Conservation (phyloP, 2,329 filamentous ascomycete species). For the Emergomyces orientalis region DNA sequence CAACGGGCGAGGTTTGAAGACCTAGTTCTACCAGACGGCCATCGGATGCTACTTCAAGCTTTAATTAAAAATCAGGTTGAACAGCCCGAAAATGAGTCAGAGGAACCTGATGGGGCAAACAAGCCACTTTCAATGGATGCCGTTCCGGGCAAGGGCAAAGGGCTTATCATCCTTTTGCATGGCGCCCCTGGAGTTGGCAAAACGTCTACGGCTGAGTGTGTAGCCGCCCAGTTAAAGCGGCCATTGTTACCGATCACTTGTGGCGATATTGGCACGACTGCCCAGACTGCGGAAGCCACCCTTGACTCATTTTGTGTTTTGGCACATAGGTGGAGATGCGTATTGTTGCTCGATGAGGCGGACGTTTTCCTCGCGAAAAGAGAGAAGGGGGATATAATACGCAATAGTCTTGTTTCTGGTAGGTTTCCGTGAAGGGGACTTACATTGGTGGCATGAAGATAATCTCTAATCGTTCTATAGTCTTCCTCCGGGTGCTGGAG, state of each 20-base stretch:
- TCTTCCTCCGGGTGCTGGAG: constrained; percentile 41
- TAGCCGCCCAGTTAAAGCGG: constrained; percentile 15
- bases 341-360: constrained; percentile 39
- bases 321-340: constrained; percentile 25
- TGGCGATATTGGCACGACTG: constrained; percentile 44
- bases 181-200: constrained; percentile 20
- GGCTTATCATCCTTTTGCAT: constrained; percentile 23
- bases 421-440: background rate
- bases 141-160: constrained; percentile 15
- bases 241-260: constrained; percentile 21
- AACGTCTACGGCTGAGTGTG: constrained; percentile 18
- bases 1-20: constrained; percentile 2
- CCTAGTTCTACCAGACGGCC: constrained; percentile 2
- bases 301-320: constrained; percentile 23
- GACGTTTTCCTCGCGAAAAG: constrained; percentile 37
- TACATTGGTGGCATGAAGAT: background rate
- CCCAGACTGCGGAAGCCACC: constrained; percentile 20
- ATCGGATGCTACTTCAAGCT: constrained; percentile 1
- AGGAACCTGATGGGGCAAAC: background rate
- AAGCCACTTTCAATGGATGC: constrained; percentile 2
- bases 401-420: constrained; percentile 36
- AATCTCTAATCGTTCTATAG: constrained; percentile 18
- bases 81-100: background rate
- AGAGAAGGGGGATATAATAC: constrained; percentile 25
- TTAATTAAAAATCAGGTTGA: constrained; percentile 4